Percentiles rank a stretch among this genome's conserved stretches.
phyloP scores from a whole-genome alignment of 768 basidiomycete species.

The Termitomyces sp. region DNA sequence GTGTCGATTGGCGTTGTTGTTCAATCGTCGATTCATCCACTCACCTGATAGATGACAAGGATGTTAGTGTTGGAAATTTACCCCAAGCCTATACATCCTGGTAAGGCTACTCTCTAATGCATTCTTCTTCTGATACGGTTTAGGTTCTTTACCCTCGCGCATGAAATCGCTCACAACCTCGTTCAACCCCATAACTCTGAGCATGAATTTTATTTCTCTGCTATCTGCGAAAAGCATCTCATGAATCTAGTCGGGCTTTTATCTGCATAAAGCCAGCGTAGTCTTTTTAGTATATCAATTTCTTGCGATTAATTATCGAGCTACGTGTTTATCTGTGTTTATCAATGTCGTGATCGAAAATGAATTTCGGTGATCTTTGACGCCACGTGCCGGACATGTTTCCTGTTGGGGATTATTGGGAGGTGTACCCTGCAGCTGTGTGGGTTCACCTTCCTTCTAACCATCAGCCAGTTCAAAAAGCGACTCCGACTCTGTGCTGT shows the following conservation, averaged over 20 bases:
- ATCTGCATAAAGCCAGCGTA: not conserved
- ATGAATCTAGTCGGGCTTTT: conserved; percentile 27
- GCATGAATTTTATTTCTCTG: conserved; percentile 93
- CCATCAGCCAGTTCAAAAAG: conserved; percentile 4
- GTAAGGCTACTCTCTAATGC: conserved; percentile 28
- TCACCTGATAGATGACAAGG: conserved; percentile 52
- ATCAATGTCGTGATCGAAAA: not conserved
- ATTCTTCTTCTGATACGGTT: not conserved
- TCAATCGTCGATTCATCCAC: not conserved
- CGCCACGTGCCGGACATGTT: conserved; percentile 10
- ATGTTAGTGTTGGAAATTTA: conserved; percentile 48
- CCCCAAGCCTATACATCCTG: conserved; percentile 76
- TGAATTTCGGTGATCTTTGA: not conserved
- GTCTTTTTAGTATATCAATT: not conserved
- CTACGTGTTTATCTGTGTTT: not conserved
- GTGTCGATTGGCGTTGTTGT: not conserved
- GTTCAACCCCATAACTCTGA: conserved; percentile 84
- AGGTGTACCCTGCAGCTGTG: not conserved
- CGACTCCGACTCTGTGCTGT: not conserved
- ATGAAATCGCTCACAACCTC: conserved; percentile 91
- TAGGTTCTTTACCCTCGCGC: conserved; percentile 90
- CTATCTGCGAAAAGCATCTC: conserved; percentile 72
- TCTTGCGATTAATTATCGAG: not conserved
- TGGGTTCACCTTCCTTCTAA: not conserved
- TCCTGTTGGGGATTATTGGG: conserved; percentile 10